Evolutionary conservation across 2,329 filamentous ascomycete species (phyloP).

Genomic region (Neopestalotiopsis sp.): DNA sequence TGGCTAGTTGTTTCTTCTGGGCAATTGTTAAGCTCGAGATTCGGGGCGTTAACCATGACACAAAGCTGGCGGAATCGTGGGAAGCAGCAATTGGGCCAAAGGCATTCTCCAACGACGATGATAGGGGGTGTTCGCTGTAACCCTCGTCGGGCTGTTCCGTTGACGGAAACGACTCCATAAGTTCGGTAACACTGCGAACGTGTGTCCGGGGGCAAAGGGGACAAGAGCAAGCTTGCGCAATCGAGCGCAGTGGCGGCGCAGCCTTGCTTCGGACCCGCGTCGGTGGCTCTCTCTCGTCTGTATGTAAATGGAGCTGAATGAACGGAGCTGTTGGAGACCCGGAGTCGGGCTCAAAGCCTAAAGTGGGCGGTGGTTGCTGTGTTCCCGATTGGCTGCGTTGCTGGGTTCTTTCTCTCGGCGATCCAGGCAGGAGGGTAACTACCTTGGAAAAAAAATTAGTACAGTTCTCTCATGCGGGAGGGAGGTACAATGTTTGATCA

Average conservation of each 20-base stretch:
- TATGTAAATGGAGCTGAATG: no score
- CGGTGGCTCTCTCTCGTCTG: no score
- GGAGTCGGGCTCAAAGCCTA: neutral
- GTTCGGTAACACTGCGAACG: neutral
- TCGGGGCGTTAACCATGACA: slow-evolving; percentile 56
- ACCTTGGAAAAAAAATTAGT: no score
- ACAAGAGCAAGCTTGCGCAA: no score
- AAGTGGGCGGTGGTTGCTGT: no score
- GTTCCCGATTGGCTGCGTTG: no score
- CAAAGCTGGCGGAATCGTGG: slow-evolving; percentile 49
- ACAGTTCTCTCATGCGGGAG: no score
- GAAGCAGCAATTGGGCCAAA: slow-evolving; percentile 40
- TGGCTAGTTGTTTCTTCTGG: slow-evolving; percentile 70
- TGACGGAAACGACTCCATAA: slow-evolving; percentile 55
- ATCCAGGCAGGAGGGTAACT: no score
- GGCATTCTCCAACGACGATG: slow-evolving; percentile 40
- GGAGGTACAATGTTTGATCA: neutral
- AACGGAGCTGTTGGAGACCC: neutral
- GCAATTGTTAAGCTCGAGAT: slow-evolving; percentile 54
- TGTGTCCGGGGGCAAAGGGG: neutral
- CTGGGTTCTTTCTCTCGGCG: no score
- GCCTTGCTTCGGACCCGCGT: no score
- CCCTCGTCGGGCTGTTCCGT: slow-evolving; percentile 77
- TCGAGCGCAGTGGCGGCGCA: no score
- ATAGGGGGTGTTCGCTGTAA: slow-evolving; percentile 78